These are phyloP conservation scores for Macrocystidia cucumis DNA, from an alignment of 1,284 basidiomycete genomes.

Conservation along the genomic window DNA sequence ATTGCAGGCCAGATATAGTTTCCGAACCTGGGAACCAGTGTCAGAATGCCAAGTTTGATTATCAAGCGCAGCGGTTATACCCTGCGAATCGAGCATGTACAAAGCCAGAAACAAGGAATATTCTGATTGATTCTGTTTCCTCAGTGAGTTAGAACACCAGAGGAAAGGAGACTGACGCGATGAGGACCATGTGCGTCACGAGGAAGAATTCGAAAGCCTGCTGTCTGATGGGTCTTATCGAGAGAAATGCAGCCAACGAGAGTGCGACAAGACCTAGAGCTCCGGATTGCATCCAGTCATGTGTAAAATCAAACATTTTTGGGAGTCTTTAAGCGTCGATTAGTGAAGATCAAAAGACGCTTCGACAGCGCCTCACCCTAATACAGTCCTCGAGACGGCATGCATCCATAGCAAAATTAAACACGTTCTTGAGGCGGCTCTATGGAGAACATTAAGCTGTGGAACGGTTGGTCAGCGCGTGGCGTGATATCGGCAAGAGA, in stretches of 20 bases:
- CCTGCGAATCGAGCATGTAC: conserved; percentile 19
- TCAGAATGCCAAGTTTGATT: background rate
- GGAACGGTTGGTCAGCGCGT: background rate
- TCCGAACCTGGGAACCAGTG: conserved; percentile 14
- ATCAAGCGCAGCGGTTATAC: conserved; percentile 12
- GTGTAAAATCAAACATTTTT: conserved; percentile 17
- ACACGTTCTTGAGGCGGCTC: conserved; percentile 22
- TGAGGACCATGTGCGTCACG: conserved; percentile 20
- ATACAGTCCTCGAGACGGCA: conserved; percentile 18
- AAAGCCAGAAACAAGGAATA: conserved; percentile 22
- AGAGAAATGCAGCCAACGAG: conserved; percentile 19
- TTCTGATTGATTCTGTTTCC: conserved; percentile 11
- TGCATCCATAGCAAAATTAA: conserved; percentile 25
- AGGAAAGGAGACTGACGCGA: conserved; percentile 16
- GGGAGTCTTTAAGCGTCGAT: conserved; percentile 15
- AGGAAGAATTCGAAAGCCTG: conserved; percentile 26
- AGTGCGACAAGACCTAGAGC: conserved; percentile 18
- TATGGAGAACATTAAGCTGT: conserved; percentile 25
- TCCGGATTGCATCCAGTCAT: conserved; percentile 21
- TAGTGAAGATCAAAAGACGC: conserved; percentile 1
- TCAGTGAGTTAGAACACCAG: background rate
- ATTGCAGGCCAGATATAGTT: conserved; percentile 24
- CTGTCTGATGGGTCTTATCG: conserved; percentile 20
- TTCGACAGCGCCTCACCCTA: conserved; percentile 14
- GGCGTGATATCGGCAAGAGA: background rate